Percentiles rank a stretch among this genome's conserved stretches.
Conservation (phyloP, 2,329 filamentous ascomycete species). For the Venturia asperata region DNA sequence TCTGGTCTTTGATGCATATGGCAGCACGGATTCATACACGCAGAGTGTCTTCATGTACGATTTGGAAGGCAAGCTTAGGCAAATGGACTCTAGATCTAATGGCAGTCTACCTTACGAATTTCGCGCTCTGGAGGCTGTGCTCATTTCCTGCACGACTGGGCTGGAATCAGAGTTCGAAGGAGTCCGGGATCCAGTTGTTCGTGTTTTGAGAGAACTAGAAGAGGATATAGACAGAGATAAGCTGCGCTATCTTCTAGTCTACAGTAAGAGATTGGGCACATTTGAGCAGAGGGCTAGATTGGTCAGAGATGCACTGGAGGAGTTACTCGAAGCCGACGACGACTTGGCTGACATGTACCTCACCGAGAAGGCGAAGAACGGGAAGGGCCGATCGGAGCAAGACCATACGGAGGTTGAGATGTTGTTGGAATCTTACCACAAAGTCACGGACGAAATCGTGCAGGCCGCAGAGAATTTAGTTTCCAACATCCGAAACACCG, state of each 20-base stretch:
- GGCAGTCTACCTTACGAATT: conserved; percentile 81
- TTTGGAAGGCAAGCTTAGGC: conserved; percentile 81
- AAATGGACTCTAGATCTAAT: conserved; percentile 54
- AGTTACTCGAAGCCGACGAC: conserved; percentile 91
- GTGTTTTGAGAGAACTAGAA: conserved; percentile 81
- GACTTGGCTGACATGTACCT: conserved; percentile 93
- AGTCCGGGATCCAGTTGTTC: conserved; percentile 84
- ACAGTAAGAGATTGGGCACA: conserved; percentile 90
- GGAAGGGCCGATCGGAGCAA: conserved; percentile 65
- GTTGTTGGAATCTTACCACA: conserved; percentile 94
- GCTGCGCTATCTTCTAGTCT: conserved; percentile 79
- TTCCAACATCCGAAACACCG: conserved; percentile 91
- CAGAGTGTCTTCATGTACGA: conserved; percentile 98
- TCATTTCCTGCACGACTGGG: conserved; percentile 87
- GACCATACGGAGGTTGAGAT: conserved; percentile 97
- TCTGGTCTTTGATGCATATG: conserved; percentile 92
- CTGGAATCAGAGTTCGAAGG: conserved; percentile 92
- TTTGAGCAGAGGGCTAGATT: conserved; percentile 96
- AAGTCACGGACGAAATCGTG: conserved; percentile 95
- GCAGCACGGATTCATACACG: conserved; percentile 86
- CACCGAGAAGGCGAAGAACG: conserved; percentile 68
- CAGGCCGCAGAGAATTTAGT: conserved; percentile 91
- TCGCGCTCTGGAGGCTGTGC: conserved; percentile 85
- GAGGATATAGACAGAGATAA: conserved; percentile 96
- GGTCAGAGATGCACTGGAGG: conserved; percentile 89